Conservation (phyloP, 495 filamentous ascomycete species). For the Aspergillus egyptiacus region DNA sequence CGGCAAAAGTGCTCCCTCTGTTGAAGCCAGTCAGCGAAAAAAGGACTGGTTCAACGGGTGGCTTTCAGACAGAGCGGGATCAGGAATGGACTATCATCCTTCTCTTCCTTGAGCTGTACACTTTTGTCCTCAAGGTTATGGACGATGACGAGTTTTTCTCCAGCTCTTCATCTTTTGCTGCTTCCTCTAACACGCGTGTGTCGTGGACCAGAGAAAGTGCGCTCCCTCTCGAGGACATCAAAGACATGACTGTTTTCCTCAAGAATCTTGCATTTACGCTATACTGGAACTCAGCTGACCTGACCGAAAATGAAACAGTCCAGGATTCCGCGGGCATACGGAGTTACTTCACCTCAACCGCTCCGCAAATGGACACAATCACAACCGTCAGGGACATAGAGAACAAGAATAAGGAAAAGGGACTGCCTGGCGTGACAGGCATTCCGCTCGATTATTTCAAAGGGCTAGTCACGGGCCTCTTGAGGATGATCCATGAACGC, state of each 20-base stretch:
- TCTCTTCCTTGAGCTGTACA: slow-evolving; percentile 90
- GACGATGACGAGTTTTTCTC: slow-evolving; percentile 72
- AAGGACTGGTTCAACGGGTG: slow-evolving; percentile 10
- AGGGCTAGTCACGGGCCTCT: slow-evolving; percentile 70
- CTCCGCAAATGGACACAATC: slow-evolving; percentile 18
- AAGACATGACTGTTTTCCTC: slow-evolving; percentile 72
- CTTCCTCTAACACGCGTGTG: slow-evolving; percentile 28
- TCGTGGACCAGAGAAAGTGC: slow-evolving; percentile 60
- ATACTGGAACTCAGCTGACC: slow-evolving; percentile 73
- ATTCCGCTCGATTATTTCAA: slow-evolving; percentile 76
- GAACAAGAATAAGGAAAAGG: slow-evolving; percentile 32
- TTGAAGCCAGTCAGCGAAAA: slow-evolving; percentile 39
- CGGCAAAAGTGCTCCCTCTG: slow-evolving; percentile 49
- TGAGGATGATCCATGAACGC: slow-evolving; percentile 86
- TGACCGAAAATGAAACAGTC: slow-evolving; percentile 48
- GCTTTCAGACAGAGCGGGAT: slow-evolving; percentile 36
- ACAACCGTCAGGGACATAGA: slow-evolving; percentile 31
- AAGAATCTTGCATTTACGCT: slow-evolving; percentile 90
- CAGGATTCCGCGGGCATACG: slow-evolving; percentile 46
- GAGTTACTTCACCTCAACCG: slow-evolving; percentile 47
- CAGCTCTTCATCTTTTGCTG: slow-evolving; percentile 33
- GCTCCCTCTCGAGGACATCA: slow-evolving; percentile 63
- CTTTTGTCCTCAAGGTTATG: slow-evolving; percentile 82
- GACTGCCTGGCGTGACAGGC: slow-evolving; percentile 56
- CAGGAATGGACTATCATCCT: slow-evolving; percentile 86